phyloP scores from a whole-genome alignment of 371 early-diverging fungal genomes.

The Phascolomyces articulosus region DNA sequence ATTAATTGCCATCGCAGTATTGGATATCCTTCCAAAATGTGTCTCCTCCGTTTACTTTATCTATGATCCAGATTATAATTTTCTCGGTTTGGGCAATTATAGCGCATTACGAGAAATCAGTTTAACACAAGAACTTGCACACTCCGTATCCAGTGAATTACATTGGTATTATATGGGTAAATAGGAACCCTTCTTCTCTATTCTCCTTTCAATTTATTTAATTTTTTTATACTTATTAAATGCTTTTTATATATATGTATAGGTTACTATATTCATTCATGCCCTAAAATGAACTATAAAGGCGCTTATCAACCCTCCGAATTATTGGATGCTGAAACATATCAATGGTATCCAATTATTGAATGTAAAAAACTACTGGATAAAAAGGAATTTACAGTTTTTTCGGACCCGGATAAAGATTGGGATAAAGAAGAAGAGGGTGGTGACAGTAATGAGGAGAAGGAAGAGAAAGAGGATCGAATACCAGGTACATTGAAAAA shows the following conservation, averaged over 20 bases:
- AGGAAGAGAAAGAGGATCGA: conserved; percentile 3
- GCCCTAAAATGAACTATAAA: conserved; percentile 94
- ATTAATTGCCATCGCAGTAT: conserved; percentile 85
- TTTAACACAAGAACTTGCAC: conserved; percentile 42
- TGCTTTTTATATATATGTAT: conserved; percentile 3
- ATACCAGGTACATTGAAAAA: conserved; percentile 12
- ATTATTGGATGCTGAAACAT: conserved; percentile 67
- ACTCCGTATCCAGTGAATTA: conserved; percentile 33
- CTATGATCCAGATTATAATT: conserved; percentile 84
- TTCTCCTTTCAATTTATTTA: neutral
- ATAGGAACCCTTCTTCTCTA: neutral
- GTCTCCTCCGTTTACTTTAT: conserved; percentile 94
- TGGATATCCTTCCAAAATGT: conserved; percentile 89
- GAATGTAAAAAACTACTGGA: conserved; percentile 33
- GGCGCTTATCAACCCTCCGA: conserved; percentile 85
- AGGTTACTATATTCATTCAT: conserved; percentile 90
- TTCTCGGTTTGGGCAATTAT: conserved; percentile 82
- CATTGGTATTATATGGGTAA: conserved; percentile 89
- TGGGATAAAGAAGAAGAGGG: neutral
- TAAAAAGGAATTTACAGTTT: conserved; percentile 15
- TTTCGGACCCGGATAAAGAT: conserved; percentile 17
- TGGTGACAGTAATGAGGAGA: neutral
- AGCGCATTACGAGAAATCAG: conserved; percentile 83
- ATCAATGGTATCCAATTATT: conserved; percentile 43
- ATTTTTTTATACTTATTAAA: neutral